Evolutionary conservation across 352 stramenopile genomes (phyloP).

Genomic region (Globisporangium cystogenes): DNA sequence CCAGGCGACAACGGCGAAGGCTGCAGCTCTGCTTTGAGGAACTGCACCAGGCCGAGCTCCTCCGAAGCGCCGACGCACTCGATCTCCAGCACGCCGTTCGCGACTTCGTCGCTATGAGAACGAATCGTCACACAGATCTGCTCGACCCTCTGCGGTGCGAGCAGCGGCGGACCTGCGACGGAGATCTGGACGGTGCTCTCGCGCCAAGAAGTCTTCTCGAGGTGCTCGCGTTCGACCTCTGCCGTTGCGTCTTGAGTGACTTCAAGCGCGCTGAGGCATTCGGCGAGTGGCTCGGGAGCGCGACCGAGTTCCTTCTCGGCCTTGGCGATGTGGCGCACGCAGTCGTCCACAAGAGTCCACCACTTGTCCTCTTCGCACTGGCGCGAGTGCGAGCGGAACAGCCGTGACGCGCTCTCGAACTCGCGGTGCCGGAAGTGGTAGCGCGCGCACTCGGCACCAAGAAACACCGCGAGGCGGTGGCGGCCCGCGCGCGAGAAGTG

Average conservation of each 20-base stretch:
- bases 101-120: conserved; percentile 37
- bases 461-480: conserved; percentile 74
- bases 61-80: conserved; percentile 10
- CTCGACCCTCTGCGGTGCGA: conserved; percentile 40
- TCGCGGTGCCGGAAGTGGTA: conserved; percentile 53
- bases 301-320: conserved; percentile 48
- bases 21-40: conserved; percentile 9
- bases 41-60: conserved; percentile 5
- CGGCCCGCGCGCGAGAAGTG: conserved; percentile 67
- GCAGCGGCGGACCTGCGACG: conserved; percentile 40
- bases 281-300: conserved; percentile 43
- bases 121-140: conserved; percentile 36
- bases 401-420: conserved; percentile 55
- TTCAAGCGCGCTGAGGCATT: conserved; percentile 60
- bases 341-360: conserved; percentile 53
- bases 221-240: conserved; percentile 36
- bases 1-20: not conserved
- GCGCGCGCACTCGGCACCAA: conserved; percentile 57
- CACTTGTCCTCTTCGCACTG: conserved; percentile 80
- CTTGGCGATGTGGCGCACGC: conserved; percentile 47
- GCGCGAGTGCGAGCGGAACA: conserved; percentile 59
- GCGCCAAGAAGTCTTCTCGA: conserved; percentile 38
- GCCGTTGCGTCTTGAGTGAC: conserved; percentile 42
- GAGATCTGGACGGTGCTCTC: conserved; percentile 48
- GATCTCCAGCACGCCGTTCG: conserved; percentile 44